Evolutionary conservation across 352 stramenopile species (phyloP), one percentile per base, ranked within the genome.

Genomic region (Sclerospora graminicola): DNA sequence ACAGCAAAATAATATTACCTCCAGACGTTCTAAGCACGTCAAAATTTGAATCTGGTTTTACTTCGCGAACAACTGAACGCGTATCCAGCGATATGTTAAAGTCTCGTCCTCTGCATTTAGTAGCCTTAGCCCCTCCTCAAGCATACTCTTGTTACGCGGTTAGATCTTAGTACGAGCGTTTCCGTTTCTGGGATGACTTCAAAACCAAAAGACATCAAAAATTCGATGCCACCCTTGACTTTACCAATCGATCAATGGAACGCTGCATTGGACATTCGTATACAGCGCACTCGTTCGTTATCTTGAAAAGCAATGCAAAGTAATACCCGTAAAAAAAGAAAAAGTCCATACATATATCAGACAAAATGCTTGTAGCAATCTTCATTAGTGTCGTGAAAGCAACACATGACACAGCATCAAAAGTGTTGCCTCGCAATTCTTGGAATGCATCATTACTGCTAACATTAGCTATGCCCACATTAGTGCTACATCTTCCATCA

Each of bases 341-440:
- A 18, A n/a, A 39, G 21, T 21, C 14, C n/a, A 40, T 49, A 91
- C 82, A 77, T 68, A 69, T 74, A 37, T 86, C 59, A 6, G 80
- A 92, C 14, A 94, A 52, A 16, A 94, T 60, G 42, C 92, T 94
- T 9, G n/a, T n/a, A n/a, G n/a, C n/a, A n/a, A n/a, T n/a, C n/a
- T n/a, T n/a, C n/a, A n/a, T n/a, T n/a, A n/a, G n/a, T n/a, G n/a
- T n/a, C n/a, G n/a, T n/a, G n/a, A n/a, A n/a, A n/a, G n/a, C n/a
- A n/a, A n/a, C n/a, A 74, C 71, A 37, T n/a, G n/a, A n/a, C 0
- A 81, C 72, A 7, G 74, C 58, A 51, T 94, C 82, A 49, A 90
- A 94, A 47, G 56, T 80, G 45, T 54, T 77, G 50, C 86, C 63
- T 27, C 79, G 73, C 8, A 94, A 60, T 41, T 78, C 42, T 46